Evolutionary conservation across 495 filamentous ascomycete genomes (phyloP).

Genomic region (Pyrenula massariospora): DNA sequence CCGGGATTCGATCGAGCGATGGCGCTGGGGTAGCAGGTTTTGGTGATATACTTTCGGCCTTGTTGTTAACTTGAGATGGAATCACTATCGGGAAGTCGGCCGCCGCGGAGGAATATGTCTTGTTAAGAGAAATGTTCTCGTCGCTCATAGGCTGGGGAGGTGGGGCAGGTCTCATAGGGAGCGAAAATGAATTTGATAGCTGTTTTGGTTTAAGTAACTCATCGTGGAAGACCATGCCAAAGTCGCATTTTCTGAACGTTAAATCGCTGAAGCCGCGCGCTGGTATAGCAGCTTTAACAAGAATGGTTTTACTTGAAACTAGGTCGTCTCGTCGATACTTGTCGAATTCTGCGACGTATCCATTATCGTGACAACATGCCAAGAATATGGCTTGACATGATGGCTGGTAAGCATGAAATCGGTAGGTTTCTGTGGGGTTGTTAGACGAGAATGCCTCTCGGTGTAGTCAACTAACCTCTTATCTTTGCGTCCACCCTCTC

Average conservation of each 20-base stretch:
- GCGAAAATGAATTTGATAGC: neutral
- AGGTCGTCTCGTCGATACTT: neutral
- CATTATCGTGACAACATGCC: conserved; percentile 1
- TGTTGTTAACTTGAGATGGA: neutral
- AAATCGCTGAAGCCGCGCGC: neutral
- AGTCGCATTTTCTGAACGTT: neutral
- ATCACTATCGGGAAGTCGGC: neutral
- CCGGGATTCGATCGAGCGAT: neutral
- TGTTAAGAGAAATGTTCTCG: neutral
- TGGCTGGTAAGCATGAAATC: neutral
- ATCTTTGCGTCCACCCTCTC: neutral
- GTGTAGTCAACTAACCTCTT: neutral
- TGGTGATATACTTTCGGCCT: neutral
- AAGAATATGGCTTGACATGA: neutral
- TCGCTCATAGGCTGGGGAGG: neutral
- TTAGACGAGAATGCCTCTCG: neutral
- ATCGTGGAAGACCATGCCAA: neutral
- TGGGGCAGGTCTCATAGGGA: neutral
- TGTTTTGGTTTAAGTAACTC: neutral
- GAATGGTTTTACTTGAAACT: neutral
- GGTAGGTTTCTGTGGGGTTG: neutral
- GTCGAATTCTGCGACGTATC: neutral
- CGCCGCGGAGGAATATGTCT: neutral
- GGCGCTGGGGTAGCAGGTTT: neutral
- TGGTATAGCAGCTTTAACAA: neutral